These are phyloP conservation scores for Cyclotella atomus DNA, from an alignment of 108 stramenopile species.

Conservation along the genomic window DNA sequence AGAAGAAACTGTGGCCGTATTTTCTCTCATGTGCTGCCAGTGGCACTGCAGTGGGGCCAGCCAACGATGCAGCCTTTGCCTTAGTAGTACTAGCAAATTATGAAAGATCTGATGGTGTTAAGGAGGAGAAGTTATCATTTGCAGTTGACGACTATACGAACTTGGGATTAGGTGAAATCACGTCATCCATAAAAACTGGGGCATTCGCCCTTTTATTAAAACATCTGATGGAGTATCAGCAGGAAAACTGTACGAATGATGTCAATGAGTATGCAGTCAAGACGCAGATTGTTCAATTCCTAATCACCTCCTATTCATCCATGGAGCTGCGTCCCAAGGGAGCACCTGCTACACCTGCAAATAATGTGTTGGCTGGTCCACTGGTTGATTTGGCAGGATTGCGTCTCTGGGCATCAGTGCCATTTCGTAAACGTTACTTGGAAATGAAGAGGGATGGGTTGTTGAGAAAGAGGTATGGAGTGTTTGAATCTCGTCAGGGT, in stretches of 20 bases:
- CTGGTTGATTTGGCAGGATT: conserved; percentile 35
- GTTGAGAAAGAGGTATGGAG: conserved; percentile 37
- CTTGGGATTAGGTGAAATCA: neutral
- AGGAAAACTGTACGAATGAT: neutral
- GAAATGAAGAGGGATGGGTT: conserved; percentile 39
- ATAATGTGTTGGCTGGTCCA: conserved; percentile 27
- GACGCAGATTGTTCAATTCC: conserved; percentile 27
- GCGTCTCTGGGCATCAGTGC: conserved; percentile 31
- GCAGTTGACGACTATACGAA: conserved; percentile 22
- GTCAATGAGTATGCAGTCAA: neutral
- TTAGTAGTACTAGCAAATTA: conserved; percentile 29
- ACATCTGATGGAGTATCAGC: conserved; percentile 1
- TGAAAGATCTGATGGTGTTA: conserved; percentile 9
- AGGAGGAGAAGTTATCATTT: no score
- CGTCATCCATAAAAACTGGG: neutral
- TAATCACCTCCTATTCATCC: conserved; percentile 37
- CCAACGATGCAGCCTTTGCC: conserved; percentile 28
- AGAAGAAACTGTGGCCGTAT: conserved; percentile 33
- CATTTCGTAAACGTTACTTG: conserved; percentile 14
- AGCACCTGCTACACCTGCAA: neutral
- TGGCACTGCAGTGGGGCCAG: neutral
- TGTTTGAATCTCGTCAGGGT: conserved; percentile 13
- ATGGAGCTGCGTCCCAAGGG: conserved; percentile 35
- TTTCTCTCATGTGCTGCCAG: conserved; percentile 29
- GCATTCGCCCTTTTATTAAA: conserved; percentile 19